Evolutionary conservation across 1,284 basidiomycete species (phyloP).

Genomic region (Leccinum fuscescens): DNA sequence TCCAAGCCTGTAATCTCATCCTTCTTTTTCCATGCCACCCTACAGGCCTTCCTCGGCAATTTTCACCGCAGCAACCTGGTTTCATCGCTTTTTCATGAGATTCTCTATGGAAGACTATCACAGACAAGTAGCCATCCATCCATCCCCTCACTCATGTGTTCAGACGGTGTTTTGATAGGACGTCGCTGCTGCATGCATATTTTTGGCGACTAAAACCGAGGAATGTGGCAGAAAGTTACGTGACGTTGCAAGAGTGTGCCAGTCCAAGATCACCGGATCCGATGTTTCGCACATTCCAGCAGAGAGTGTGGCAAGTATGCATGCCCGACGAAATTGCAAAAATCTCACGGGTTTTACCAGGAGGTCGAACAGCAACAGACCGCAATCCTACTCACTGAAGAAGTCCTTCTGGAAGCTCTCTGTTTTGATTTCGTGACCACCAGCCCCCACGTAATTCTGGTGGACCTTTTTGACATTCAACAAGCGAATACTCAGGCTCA

Average conservation of each 20-base stretch:
- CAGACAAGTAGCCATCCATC: slow-evolving; percentile 54
- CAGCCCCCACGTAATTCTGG: slow-evolving; percentile 77
- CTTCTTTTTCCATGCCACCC: slow-evolving; percentile 11
- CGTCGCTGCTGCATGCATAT: slow-evolving; percentile 86
- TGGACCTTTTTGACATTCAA: slow-evolving; percentile 59
- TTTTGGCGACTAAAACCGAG: slow-evolving; percentile 89
- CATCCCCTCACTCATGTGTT: slow-evolving; percentile 6
- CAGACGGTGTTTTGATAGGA: slow-evolving; percentile 48
- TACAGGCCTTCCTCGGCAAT: slow-evolving; percentile 73
- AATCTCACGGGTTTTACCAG: slow-evolving; percentile 34
- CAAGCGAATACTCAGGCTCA: slow-evolving; percentile 50
- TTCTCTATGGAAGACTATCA: slow-evolving; percentile 83
- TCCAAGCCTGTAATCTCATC: slow-evolving; percentile 16
- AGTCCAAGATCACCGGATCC: slow-evolving; percentile 62
- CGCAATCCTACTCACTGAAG: slow-evolving; percentile 77
- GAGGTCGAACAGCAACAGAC: slow-evolving; percentile 75
- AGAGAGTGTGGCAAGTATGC: slow-evolving; percentile 55
- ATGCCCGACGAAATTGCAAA: slow-evolving; percentile 2
- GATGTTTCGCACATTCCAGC: slow-evolving; percentile 56
- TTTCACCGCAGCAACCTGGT: slow-evolving; percentile 84
- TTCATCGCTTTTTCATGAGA: slow-evolving; percentile 95
- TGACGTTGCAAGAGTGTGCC: slow-evolving; percentile 76
- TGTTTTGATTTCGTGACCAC: slow-evolving; percentile 90
- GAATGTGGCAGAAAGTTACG: slow-evolving; percentile 86
- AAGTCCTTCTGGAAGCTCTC: slow-evolving; percentile 81